These are phyloP conservation scores for Acrocalymma vagum DNA, from an alignment of 2,329 filamentous ascomycete genomes.

Conservation along the genomic window DNA sequence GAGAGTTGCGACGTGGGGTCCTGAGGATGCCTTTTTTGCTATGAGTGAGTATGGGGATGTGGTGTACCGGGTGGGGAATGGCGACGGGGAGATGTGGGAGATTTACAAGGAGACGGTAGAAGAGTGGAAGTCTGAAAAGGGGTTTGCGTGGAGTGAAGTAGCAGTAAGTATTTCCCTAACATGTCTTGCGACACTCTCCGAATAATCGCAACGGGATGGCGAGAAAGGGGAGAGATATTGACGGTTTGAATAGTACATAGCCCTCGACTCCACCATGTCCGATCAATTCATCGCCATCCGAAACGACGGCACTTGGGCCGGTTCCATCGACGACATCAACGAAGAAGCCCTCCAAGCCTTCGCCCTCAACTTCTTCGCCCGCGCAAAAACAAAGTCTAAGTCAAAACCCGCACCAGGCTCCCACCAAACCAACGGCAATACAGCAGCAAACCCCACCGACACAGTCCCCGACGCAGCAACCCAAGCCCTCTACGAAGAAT, in stretches of 20 bases:
- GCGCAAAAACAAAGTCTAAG: slow-evolving; percentile 22
- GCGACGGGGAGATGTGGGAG: slow-evolving; percentile 29
- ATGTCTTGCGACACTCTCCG: too few relatives aligned
- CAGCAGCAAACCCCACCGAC: slow-evolving; percentile 4
- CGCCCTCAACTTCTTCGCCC: slow-evolving; percentile 39
- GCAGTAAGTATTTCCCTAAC: slow-evolving; percentile 18
- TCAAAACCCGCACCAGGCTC: slow-evolving; percentile 17
- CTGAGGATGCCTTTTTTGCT: slow-evolving; percentile 42
- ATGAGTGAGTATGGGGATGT: slow-evolving; percentile 48
- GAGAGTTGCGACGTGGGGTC: slow-evolving; percentile 40
- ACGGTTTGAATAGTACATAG: slow-evolving; percentile 38
- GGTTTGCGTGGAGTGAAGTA: slow-evolving; percentile 40
- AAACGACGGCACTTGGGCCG: slow-evolving; percentile 44
- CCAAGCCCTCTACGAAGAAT: slow-evolving; percentile 38
- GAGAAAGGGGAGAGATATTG: too few relatives aligned
- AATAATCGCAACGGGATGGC: too few relatives aligned
- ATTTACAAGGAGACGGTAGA: slow-evolving; percentile 45
- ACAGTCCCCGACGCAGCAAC: slow-evolving; percentile 24
- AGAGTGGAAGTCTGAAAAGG: slow-evolving; percentile 41
- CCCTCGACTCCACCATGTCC: slow-evolving; percentile 34
- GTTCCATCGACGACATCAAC: slow-evolving; percentile 42
- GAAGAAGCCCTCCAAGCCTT: slow-evolving; percentile 42
- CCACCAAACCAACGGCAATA: slow-evolving; percentile 5
- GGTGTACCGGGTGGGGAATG: slow-evolving; percentile 29
- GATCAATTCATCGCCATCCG: slow-evolving; percentile 47